Evolutionary conservation across 2,329 filamentous ascomycete genomes (phyloP), one percentile per base, ranked within the genome.

Genomic region (Ophiostoma sp.): DNA sequence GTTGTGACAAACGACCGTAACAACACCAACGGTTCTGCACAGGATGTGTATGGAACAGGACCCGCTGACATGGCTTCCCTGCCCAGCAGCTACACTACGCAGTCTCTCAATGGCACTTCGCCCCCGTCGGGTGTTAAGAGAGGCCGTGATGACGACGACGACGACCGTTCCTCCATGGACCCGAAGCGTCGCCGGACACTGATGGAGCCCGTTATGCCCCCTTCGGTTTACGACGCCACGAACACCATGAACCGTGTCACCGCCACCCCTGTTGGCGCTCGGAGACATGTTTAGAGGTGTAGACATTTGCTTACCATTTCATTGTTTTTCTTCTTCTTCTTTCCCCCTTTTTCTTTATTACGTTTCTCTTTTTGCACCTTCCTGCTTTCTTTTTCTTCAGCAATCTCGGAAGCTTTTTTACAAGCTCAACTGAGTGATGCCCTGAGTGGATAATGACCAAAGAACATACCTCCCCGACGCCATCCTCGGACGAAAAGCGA

Each of bases 1-100:
- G 90, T 96, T 73, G 93, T 96, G 82, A 94, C 90, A 78, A 93
- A 92, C 77, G 90, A 92, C 72, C 87, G 92, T 35, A 87, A 83
- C 67, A 81, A 83, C 39, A 82, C 86, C 23, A 92, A 92, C 74
- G 90, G 90, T n/a, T 85, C 87, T 15, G 81, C 85, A 27, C 85
- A 85, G 67, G 92, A 96, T 74, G 86, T 89, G 7, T 96, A 96
- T 77, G 85, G n/a, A 13, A 48, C 87, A 44, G 84, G 88, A 20
- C 84, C 90, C 33, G 81, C 85, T 5, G 89, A 91, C 75, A 82
- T 89, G 79, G 78, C 57, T 10, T 33, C 62, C 20, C 36, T 65
- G 17, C 33, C 62, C 8, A 27, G 33, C 62, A 86, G 86, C 11
- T 92, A 94, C 74, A 83, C 41, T 17, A 60, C 86, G 69, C 82